A percentile compares a stretch with the other conserved stretches of the same genome.
Evolutionary conservation across 2,329 filamentous ascomycete genomes (phyloP).

Genomic region (Xylariaceae sp.): DNA sequence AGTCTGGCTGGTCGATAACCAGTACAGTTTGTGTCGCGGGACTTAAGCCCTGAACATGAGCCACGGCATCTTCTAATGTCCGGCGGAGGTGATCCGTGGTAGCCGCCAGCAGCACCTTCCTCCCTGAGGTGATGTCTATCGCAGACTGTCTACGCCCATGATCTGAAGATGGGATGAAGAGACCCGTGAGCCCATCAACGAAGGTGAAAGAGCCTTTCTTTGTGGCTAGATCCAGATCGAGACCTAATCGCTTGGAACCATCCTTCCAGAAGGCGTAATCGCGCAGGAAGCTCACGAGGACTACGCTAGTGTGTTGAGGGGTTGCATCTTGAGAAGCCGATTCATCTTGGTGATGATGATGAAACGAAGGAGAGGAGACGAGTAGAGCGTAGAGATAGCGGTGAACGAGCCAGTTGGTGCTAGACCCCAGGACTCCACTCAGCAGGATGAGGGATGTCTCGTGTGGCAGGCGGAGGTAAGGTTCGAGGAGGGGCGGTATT

Average conservation of each 20-base stretch:
- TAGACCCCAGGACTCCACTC: constrained; percentile 70
- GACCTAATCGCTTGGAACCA: constrained; percentile 70
- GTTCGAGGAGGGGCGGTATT: constrained; percentile 69
- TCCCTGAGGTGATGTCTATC: constrained; percentile 7
- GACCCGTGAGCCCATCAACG: constrained; percentile 73
- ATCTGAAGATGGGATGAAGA: constrained; percentile 51
- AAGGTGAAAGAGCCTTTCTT: constrained; percentile 70
- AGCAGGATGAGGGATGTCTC: constrained; percentile 69
- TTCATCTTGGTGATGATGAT: constrained; percentile 14
- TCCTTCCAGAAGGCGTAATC: constrained; percentile 81
- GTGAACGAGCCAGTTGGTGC: constrained; percentile 70
- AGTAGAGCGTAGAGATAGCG: constrained; percentile 61
- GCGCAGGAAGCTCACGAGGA: constrained; percentile 84
- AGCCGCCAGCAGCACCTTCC: constrained; percentile 40
- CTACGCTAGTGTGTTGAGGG: constrained; percentile 56
- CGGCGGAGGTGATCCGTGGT: constrained; percentile 47
- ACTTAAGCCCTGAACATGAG: constrained; percentile 39
- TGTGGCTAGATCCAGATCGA: constrained; percentile 70
- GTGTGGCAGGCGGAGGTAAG: constrained; percentile 65
- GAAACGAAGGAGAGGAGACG: constrained; percentile 25
- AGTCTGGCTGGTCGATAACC: constrained; percentile 70
- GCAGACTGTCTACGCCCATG: constrained; percentile 8
- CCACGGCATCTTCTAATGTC: constrained; percentile 50
- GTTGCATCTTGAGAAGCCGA: constrained; percentile 18
- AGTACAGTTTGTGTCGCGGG: constrained; percentile 57